phyloP scores from a whole-genome alignment of 2,329 filamentous ascomycete species.

The Ophiosphaerella narmari region DNA sequence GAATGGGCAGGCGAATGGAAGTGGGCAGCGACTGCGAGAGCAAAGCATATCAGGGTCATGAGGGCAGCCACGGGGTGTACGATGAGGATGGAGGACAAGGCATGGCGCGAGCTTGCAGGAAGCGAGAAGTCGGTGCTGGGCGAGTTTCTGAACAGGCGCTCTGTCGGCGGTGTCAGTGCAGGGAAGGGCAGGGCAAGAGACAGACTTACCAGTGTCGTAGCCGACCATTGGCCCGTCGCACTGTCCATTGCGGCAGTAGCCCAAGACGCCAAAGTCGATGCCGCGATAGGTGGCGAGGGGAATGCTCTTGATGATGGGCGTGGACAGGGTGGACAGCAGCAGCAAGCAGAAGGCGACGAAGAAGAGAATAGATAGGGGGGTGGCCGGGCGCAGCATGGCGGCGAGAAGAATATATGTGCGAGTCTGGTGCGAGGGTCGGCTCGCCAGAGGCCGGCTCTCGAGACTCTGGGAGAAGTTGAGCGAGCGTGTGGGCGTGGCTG shows the following conservation, averaged over 20 bases:
- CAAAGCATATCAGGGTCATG: constrained; percentile 81
- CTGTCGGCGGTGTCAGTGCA: constrained; percentile 38
- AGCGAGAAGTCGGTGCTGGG: constrained; percentile 61
- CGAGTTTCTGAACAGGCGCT: constrained; percentile 54
- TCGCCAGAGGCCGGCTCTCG: constrained; percentile 38
- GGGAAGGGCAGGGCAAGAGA: neutral
- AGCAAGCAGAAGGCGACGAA: constrained; percentile 83
- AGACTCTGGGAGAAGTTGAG: constrained; percentile 25
- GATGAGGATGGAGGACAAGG: constrained; percentile 86
- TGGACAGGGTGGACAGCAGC: constrained; percentile 85
- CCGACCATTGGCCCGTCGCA: constrained; percentile 81
- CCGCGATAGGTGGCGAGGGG: constrained; percentile 78
- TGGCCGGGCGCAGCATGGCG: constrained; percentile 88
- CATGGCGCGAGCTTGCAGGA: constrained; percentile 67
- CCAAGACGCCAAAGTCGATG: constrained; percentile 89
- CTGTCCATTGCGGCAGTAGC: constrained; percentile 69
- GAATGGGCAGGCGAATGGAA: constrained; percentile 89
- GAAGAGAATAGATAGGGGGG: constrained; percentile 84
- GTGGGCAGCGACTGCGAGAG: constrained; percentile 79
- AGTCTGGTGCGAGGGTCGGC: constrained; percentile 30
- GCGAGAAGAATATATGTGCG: constrained; percentile 23
- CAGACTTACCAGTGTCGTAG: constrained; percentile 76
- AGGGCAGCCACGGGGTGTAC: constrained; percentile 90
- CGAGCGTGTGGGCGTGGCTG: constrained; percentile 12
- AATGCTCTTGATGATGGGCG: constrained; percentile 83